Percentiles rank a stretch among this genome's conserved stretches.
phyloP scores from a whole-genome alignment of 179 eudicot genomes.

The Silene noctiflora region DNA sequence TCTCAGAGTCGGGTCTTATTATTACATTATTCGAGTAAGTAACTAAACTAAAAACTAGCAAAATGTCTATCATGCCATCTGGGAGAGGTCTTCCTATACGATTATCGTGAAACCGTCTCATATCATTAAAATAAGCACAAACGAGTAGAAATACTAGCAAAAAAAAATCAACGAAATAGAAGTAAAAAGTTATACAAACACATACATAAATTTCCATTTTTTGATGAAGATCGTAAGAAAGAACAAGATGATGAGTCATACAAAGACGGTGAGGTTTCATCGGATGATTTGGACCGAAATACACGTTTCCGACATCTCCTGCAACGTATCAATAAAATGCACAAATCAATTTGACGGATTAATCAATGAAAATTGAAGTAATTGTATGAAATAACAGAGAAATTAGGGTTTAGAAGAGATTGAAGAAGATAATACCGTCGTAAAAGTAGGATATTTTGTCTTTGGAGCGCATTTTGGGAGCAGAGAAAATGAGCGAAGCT shows the following conservation, averaged over 20 bases:
- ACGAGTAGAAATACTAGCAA: neutral
- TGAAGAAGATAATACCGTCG: constrained; percentile 46
- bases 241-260: constrained; percentile 95
- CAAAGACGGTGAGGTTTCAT: constrained; percentile 94
- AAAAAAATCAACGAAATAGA: too few species aligned
- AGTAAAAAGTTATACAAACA: neutral
- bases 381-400: neutral
- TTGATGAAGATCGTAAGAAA: constrained; percentile 75
- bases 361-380: neutral
- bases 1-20: too few species aligned
- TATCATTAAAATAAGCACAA: too few species aligned
- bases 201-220: constrained; percentile 91
- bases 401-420: constrained; percentile 27
- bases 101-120: too few species aligned
- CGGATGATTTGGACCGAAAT: constrained; percentile 95
- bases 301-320: constrained; percentile 93
- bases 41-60: too few species aligned
- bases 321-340: constrained; percentile 26
- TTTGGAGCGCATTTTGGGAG: constrained; percentile 65
- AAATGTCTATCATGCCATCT: too few species aligned
- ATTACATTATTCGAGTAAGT: too few species aligned
- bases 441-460: constrained; percentile 86
- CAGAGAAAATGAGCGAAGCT: too few species aligned
- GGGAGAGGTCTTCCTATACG: too few species aligned
- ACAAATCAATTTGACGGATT: neutral